phyloP scores from a whole-genome alignment of 2,329 filamentous ascomycete species.

The Fusarium poae region DNA sequence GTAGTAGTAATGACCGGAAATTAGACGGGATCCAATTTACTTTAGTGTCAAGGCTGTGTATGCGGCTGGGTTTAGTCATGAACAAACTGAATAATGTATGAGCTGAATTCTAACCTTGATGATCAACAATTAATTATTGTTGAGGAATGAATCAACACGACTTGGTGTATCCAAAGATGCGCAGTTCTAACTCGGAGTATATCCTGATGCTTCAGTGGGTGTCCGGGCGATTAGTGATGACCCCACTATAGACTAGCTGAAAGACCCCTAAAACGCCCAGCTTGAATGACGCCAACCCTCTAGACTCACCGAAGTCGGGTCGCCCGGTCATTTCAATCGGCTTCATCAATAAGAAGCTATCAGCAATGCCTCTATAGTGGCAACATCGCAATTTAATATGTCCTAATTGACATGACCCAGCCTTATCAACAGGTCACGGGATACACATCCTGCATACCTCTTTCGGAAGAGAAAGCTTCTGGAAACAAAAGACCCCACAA shows the following conservation, averaged over 20 bases:
- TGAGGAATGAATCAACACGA: not conserved
- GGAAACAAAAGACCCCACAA: slow-evolving; percentile 13
- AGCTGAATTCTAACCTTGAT: not conserved
- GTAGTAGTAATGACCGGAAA: slow-evolving; percentile 1
- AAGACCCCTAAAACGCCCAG: not conserved
- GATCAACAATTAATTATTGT: not conserved
- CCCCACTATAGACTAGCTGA: not conserved
- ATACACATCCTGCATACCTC: slow-evolving; percentile 14
- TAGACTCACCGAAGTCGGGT: not conserved
- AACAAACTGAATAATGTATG: not conserved
- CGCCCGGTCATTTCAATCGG: slow-evolving; percentile 1
- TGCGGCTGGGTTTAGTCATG: slow-evolving; percentile 3
- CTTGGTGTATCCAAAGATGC: not conserved
- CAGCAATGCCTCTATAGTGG: slow-evolving; percentile 9
- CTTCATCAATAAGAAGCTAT: not conserved
- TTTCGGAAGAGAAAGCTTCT: slow-evolving; percentile 31
- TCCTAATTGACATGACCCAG: not conserved
- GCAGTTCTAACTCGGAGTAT: not conserved
- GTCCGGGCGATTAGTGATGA: not conserved
- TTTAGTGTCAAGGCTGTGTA: slow-evolving; percentile 20
- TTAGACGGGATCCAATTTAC: slow-evolving; percentile 1
- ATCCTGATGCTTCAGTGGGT: not conserved
- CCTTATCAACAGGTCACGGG: slow-evolving; percentile 19
- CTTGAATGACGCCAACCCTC: not conserved
- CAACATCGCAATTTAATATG: slow-evolving; percentile 5